Evolutionary conservation across 306 rosid genomes (phyloP), one percentile per base, ranked within the genome.

Genomic region (Crotalaria pallida): DNA sequence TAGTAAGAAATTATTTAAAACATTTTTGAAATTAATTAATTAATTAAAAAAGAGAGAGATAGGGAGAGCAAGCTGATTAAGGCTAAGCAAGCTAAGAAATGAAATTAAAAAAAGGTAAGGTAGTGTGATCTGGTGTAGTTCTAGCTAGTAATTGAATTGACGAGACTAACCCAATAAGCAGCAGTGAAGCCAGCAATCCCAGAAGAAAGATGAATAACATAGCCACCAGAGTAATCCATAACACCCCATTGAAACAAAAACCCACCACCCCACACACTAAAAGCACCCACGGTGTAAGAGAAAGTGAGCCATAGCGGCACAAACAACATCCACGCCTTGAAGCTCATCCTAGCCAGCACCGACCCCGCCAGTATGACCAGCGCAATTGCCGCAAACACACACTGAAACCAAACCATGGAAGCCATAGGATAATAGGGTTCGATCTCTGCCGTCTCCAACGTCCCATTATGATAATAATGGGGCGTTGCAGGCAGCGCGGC

Each of bases 171-270:
- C 92, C 88, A 87, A 47, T 82, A 84, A 59, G 92, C 88, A 18
- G 92, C 68, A 0, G 82, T 77, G 67, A 87, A 82, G 22, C 92
- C 92, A 29, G 85, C 87, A 34, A 80, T 57, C 1, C 92, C 92
- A 1, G 88, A 84, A 33, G 92, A 87, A 40, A 87, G 82, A 56
- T 87, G 92, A 51, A 87, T 87, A 24, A 87, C 92, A 70, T 87
- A 87, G 2, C 92, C 92, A 13, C 92, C 92, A 16, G 88, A 82
- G 57, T 84, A 87, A 23, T 87, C 92, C 80, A 87, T 87, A 7
- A 87, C 88, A 16, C 92, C 92, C 87, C 88, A 84, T 0, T 84
- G 88, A 67, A 84, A 84, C 79, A 84, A 71, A 57, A 84, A 84
- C 0, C 88, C 88, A 11, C 88, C 88, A 48, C 88, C 88, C 88